These are phyloP conservation scores for Ustilago loliicola DNA, from an alignment of 1,284 basidiomycete genomes.

Conservation along the genomic window DNA sequence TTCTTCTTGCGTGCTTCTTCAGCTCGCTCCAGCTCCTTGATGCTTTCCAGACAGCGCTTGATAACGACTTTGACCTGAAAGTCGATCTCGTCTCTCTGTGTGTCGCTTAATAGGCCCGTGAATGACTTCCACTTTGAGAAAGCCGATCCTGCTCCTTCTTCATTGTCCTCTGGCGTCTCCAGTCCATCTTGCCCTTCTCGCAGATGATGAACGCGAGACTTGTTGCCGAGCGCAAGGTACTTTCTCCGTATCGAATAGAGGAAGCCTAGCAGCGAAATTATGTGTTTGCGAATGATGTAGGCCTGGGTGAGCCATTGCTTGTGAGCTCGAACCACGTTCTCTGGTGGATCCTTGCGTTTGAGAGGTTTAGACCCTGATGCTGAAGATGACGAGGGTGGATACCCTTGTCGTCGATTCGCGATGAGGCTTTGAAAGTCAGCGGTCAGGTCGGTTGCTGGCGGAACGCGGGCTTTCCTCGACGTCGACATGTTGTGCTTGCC, in stretches of 20 bases:
- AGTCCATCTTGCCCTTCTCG: conserved; percentile 23
- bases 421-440: conserved; percentile 41
- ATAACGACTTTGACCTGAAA: conserved; percentile 85
- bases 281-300: conserved; percentile 52
- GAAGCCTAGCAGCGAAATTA: conserved; percentile 53
- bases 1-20: conserved; percentile 75
- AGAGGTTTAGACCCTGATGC: conserved; percentile 21
- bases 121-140: conserved; percentile 71
- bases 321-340: conserved; percentile 42
- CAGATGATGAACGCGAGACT: conserved; percentile 27
- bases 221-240: conserved; percentile 51
- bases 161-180: conserved; percentile 29
- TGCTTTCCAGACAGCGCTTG: conserved; percentile 83
- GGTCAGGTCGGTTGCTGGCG: conserved; percentile 42
- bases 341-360: conserved; percentile 43
- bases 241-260: conserved; percentile 55
- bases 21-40: conserved; percentile 84
- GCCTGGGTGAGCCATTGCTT: conserved; percentile 53
- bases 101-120: conserved; percentile 79
- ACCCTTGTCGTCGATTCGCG: conserved; percentile 27
- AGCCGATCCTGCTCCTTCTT: conserved; percentile 22
- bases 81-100: conserved; percentile 91
- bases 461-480: conserved; percentile 21
- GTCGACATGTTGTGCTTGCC: conserved; percentile 27
- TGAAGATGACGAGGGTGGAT: conserved; percentile 37